phyloP scores from a whole-genome alignment of 1,284 basidiomycete genomes.

The Trichosporon sp. region DNA sequence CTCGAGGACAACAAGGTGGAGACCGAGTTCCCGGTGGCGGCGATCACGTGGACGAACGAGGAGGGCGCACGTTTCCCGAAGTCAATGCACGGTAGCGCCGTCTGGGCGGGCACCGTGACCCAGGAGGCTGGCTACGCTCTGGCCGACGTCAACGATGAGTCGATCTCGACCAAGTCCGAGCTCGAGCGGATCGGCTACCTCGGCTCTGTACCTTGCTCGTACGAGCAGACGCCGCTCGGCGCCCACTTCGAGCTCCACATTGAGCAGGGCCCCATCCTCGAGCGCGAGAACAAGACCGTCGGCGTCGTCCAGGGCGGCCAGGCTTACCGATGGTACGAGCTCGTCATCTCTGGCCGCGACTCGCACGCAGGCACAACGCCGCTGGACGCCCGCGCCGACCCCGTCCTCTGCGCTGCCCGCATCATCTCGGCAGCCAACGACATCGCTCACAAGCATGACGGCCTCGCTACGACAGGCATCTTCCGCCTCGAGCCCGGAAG shows the following conservation, averaged over 20 bases:
- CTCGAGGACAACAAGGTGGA: slow-evolving; percentile 12
- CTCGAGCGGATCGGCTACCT: slow-evolving; percentile 24
- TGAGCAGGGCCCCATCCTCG: slow-evolving; percentile 35
- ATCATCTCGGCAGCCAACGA: slow-evolving; percentile 17
- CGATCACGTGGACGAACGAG: slow-evolving; percentile 31
- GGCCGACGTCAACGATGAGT: slow-evolving; percentile 8
- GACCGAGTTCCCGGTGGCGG: slow-evolving; percentile 24
- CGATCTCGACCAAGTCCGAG: slow-evolving; percentile 15
- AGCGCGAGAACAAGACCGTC: slow-evolving; percentile 15
- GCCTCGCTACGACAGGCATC: slow-evolving; percentile 23
- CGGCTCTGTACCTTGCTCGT: slow-evolving; percentile 15
- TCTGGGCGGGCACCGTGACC: slow-evolving; percentile 27
- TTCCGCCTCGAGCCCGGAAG: slow-evolving; percentile 12
- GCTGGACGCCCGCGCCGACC: slow-evolving; percentile 21
- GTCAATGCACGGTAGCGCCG: slow-evolving; percentile 31
- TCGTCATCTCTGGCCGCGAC: slow-evolving; percentile 25
- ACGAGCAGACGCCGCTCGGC: slow-evolving; percentile 20
- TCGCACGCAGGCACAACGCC: slow-evolving; percentile 32
- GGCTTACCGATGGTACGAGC: slow-evolving; percentile 28
- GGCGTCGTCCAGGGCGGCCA: slow-evolving; percentile 28
- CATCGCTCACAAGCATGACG: slow-evolving; percentile 15
- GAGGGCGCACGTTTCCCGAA: slow-evolving; percentile 30
- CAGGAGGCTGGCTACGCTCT: slow-evolving; percentile 18
- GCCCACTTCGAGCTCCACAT: slow-evolving; percentile 40
- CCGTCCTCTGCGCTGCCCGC: slow-evolving; percentile 15